phyloP scores from a whole-genome alignment of 179 eudicot genomes.

The Silene coronaria region DNA sequence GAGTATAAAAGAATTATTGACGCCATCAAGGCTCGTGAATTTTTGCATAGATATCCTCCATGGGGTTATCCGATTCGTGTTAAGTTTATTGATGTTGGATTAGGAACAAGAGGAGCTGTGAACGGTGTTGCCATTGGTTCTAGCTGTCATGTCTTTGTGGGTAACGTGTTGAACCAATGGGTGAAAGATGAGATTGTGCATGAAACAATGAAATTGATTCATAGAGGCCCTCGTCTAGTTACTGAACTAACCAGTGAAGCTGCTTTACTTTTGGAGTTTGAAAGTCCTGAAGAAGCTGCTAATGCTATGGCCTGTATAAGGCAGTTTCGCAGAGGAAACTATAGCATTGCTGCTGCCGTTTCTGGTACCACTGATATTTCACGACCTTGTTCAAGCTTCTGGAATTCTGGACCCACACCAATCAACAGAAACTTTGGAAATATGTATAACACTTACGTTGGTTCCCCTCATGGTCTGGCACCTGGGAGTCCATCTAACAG shows the following conservation, averaged over 20 bases:
- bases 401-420: constrained; percentile 36
- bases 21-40: constrained; percentile 81
- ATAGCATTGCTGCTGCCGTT: constrained; percentile 17
- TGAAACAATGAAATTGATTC: constrained; percentile 50
- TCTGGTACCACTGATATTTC: constrained; percentile 34
- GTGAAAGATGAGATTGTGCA: constrained; percentile 74
- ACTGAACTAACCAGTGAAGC: constrained; percentile 70
- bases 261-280: constrained; percentile 85
- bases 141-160: constrained; percentile 77
- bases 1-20: constrained; percentile 74
- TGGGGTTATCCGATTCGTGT: constrained; percentile 75
- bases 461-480: constrained; percentile 58
- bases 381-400: constrained; percentile 32
- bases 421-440: constrained; percentile 33
- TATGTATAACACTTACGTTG: constrained; percentile 26
- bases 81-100: constrained; percentile 75
- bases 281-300: constrained; percentile 86
- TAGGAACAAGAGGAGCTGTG: constrained; percentile 71
- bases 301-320: constrained; percentile 65
- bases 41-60: constrained; percentile 61
- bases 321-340: constrained; percentile 50
- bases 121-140: constrained; percentile 77
- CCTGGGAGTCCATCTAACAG: constrained; percentile 45
- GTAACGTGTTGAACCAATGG: constrained; percentile 59
- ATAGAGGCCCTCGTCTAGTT: constrained; percentile 64